Base-by-base conservation (phyloP, 2,329 filamentous ascomycete species). In the Mycocentrospora acerina region DNA sequence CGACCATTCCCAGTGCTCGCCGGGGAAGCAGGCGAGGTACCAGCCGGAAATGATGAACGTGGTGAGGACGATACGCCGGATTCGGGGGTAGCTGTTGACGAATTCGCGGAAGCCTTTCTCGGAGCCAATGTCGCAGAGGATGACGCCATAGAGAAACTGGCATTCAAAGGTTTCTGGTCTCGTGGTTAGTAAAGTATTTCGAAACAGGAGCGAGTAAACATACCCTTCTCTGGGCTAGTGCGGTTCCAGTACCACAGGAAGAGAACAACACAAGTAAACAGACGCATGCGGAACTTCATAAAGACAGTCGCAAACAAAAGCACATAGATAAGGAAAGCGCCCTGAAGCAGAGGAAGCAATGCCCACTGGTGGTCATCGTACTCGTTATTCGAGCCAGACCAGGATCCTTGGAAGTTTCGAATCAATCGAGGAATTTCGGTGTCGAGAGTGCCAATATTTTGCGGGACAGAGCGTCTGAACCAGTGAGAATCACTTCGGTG, bases 291-390 rank as follows among this genome's bases (percentile, higher is more conserved):
- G 53, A 74, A 73, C 44, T 68, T 70, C 66, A 76, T 71, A 42
- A 69, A 72, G 40, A 73, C 68, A 8, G 70, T 73, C 14, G 73
- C 74, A 13, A 70, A 67, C 17, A 77, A 61, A 18, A 73, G 54
- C 5, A 76, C 64, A 45, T 75, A 78, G 24, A 77, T 71, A 46
- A 74, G 64, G 66, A 78, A 76, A 0, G 74, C 73, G 9, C 73
- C 73, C 40, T 72, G 61, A 4, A 78, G 56, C 32, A 78, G 59
- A 10, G 73, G 74, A 18, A 75, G 59, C 51, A 78, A 68, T 3
- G 76, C 74, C 76, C 76, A 79, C 51, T 79, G 76, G 43, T 79
- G 75, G 39, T 76, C 70, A 51, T 79, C 76, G 37, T 76, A 78
- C 7, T 71, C 64, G 60, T 76, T 77, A 51, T 71, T 72, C 1